A percentile compares a stretch with the other conserved stretches of the same genome.
These are phyloP conservation scores for Metschnikowia noctiluminum DNA, from an alignment of 805 yeast species.

Conservation along the genomic window DNA sequence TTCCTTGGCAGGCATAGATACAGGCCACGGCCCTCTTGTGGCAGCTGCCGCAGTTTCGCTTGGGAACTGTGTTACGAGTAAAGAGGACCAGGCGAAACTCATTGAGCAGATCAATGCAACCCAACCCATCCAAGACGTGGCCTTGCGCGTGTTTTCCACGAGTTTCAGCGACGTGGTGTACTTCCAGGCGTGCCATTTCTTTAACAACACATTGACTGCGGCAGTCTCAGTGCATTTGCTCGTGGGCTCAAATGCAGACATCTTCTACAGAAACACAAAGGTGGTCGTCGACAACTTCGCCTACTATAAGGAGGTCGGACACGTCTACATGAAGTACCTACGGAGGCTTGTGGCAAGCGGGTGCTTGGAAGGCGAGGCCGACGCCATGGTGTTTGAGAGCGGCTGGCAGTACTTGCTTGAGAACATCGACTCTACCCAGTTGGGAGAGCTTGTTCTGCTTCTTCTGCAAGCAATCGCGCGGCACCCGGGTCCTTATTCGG, in stretches of 20 bases:
- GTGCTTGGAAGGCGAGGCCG: constrained; percentile 11
- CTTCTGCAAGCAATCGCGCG: constrained; percentile 20
- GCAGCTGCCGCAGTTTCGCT: constrained; percentile 23
- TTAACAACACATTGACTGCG: constrained; percentile 26
- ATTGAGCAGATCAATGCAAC: constrained; percentile 5
- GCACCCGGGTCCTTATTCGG: neutral
- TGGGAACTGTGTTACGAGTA: constrained; percentile 33
- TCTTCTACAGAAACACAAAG: constrained; percentile 22
- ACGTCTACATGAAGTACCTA: constrained; percentile 27
- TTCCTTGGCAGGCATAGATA: constrained; percentile 13
- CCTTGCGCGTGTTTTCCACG: constrained; percentile 19
- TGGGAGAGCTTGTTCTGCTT: constrained; percentile 20
- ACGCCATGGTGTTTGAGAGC: constrained; percentile 1
- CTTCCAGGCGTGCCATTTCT: constrained; percentile 34
- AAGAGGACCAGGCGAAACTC: constrained; percentile 16
- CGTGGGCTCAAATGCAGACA: constrained; percentile 16
- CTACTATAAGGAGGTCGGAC: constrained; percentile 34
- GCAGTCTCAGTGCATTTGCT: constrained; percentile 11
- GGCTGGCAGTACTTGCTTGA: constrained; percentile 15
- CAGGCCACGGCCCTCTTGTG: neutral
- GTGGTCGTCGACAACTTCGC: constrained; percentile 31
- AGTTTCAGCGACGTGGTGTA: constrained; percentile 33
- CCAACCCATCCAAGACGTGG: constrained; percentile 14
- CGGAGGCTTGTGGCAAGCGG: constrained; percentile 21
- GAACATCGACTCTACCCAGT: constrained; percentile 13